A percentile compares a stretch with the other conserved stretches of the same genome.
phyloP scores from a whole-genome alignment of 495 filamentous ascomycete genomes.

The Hypoxylon cercidicola region DNA sequence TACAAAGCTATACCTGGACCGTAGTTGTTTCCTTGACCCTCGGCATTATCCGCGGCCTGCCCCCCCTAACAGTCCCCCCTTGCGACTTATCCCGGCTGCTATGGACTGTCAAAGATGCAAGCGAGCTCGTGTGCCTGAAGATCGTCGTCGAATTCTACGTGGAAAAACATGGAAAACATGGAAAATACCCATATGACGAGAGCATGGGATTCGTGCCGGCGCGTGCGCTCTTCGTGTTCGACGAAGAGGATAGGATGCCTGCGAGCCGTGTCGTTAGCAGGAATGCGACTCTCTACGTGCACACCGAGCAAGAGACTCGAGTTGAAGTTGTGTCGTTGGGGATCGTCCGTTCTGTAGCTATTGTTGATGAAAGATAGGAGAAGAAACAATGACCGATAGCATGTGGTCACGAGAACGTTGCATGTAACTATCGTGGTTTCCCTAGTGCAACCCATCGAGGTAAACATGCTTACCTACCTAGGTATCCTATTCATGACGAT shows the following conservation, averaged over 20 bases:
- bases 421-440: too few relatives aligned
- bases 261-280: neutral
- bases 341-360: neutral
- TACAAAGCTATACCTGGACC: neutral
- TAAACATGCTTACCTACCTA: too few relatives aligned
- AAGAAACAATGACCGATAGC: too few relatives aligned
- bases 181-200: neutral
- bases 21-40: neutral
- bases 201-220: too few relatives aligned
- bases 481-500: too few relatives aligned
- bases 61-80: slow-evolving; percentile 11
- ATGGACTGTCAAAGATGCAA: neutral
- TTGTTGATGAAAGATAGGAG: too few relatives aligned
- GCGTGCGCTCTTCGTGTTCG: neutral
- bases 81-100: neutral
- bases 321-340: neutral
- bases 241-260: neutral
- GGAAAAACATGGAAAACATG: slow-evolving; percentile 13
- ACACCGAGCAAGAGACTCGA: neutral
- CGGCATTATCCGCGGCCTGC: neutral
- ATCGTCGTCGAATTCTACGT: neutral
- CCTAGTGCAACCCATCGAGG: too few relatives aligned
- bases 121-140: slow-evolving; percentile 7
- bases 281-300: neutral
- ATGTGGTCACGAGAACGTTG: too few relatives aligned